Percentiles rank a stretch among this genome's conserved stretches.
Conservation (phyloP, 2,329 filamentous ascomycete species). For the Fusarium praegraminearum region DNA sequence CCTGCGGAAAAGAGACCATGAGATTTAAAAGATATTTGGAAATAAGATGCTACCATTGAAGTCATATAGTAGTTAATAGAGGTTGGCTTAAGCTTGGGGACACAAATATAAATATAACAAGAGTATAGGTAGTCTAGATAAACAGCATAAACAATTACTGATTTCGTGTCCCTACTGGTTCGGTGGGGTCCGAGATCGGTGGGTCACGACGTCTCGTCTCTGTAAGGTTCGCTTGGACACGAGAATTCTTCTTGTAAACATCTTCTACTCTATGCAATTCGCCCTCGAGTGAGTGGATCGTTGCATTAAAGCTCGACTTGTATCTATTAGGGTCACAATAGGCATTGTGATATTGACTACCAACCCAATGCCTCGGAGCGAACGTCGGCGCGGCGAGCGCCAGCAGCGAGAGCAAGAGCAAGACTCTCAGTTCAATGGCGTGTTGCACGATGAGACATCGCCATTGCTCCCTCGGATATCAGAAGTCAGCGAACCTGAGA, state of each 20-base stretch:
- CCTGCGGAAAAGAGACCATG: background rate
- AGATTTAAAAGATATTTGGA: background rate
- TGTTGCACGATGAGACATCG: slow-evolving; percentile 35
- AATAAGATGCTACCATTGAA: background rate
- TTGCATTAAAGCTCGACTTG: slow-evolving; percentile 4
- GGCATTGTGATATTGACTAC: background rate
- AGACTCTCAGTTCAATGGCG: slow-evolving; percentile 16
- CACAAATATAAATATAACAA: too few species aligned
- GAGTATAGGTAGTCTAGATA: too few species aligned
- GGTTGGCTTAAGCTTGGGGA: too few species aligned
- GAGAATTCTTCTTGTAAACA: slow-evolving; percentile 27
- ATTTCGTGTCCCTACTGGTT: background rate
- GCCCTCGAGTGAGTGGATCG: slow-evolving; percentile 23
- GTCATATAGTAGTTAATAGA: background rate
- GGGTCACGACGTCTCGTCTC: slow-evolving; percentile 9
- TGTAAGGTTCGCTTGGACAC: slow-evolving; percentile 2
- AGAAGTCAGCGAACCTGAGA: slow-evolving; percentile 13
- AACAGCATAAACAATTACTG: too few species aligned
- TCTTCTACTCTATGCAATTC: slow-evolving; percentile 10
- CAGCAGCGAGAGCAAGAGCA: background rate
- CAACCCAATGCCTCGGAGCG: slow-evolving; percentile 21
- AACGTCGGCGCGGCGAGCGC: slow-evolving; percentile 18
- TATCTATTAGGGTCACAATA: background rate
- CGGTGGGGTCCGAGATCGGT: slow-evolving; percentile 28
- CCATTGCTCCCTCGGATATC: slow-evolving; percentile 29